Evolutionary conservation across 169 alveolate species (phyloP).

Genomic region (Babesia gibsoni): DNA sequence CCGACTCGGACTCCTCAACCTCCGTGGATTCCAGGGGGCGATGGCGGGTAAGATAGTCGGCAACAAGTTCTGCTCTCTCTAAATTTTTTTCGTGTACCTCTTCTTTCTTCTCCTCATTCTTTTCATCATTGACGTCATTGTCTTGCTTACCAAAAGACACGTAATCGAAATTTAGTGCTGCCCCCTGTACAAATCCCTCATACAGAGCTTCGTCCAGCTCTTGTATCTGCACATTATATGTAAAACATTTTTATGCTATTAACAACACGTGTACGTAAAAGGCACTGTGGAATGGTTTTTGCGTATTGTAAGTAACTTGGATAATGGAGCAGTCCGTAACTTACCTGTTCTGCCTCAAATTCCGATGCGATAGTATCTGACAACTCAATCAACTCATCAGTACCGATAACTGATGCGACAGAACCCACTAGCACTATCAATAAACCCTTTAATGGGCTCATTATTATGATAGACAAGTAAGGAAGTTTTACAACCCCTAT

Average conservation of each 20-base stretch:
- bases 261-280: too few relatives aligned
- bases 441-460: neutral
- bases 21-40: constrained; percentile 55
- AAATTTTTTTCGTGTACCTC: constrained; percentile 36
- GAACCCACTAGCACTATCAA: neutral
- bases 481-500: too few relatives aligned
- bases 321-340: too few relatives aligned
- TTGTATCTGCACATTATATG: constrained; percentile 15
- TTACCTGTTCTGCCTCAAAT: constrained; percentile 7
- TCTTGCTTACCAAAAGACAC: constrained; percentile 41
- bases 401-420: neutral
- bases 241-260: too few relatives aligned
- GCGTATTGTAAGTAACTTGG: too few relatives aligned
- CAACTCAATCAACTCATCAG: constrained; percentile 16
- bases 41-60: constrained; percentile 50
- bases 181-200: constrained; percentile 58
- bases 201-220: constrained; percentile 54
- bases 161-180: constrained; percentile 60
- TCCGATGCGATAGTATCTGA: constrained; percentile 23
- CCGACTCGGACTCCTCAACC: constrained; percentile 54
- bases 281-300: too few relatives aligned
- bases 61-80: constrained; percentile 49
- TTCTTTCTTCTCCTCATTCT: neutral
- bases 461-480: too few relatives aligned
- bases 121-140: neutral